Percentiles rank a stretch among this genome's conserved stretches.
Evolutionary conservation across 768 basidiomycete genomes (phyloP).

Genomic region (Leccinum subtestaceum): DNA sequence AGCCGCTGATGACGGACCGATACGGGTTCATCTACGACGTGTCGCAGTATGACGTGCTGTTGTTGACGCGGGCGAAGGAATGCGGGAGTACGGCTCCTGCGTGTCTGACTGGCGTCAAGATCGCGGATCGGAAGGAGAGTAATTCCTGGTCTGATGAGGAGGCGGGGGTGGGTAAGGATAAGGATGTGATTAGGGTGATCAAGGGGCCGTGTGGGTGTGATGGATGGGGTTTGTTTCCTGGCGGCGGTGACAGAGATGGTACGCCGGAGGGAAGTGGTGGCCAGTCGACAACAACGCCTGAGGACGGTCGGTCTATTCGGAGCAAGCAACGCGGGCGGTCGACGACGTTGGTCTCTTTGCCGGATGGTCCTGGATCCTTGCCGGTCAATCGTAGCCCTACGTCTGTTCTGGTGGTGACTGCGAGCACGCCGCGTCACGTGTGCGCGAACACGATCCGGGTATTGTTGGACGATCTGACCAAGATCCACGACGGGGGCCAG

Average conservation of each 20-base stretch:
- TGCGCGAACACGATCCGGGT: constrained; percentile 71
- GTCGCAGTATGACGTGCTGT: constrained; percentile 72
- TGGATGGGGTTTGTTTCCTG: constrained; percentile 22
- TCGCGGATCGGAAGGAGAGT: constrained; percentile 78
- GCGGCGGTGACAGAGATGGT: background rate
- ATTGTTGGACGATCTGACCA: constrained; percentile 74
- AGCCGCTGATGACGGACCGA: constrained; percentile 69
- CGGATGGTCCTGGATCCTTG: constrained; percentile 6
- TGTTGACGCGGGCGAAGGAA: constrained; percentile 69
- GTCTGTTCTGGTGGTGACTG: constrained; percentile 58
- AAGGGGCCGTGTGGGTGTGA: constrained; percentile 43
- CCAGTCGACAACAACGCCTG: constrained; percentile 16
- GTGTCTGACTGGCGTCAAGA: constrained; percentile 83
- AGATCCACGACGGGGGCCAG: constrained; percentile 82
- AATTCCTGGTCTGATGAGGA: constrained; percentile 75
- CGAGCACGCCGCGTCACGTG: constrained; percentile 67
- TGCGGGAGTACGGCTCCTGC: constrained; percentile 78
- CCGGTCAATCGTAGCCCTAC: constrained; percentile 26
- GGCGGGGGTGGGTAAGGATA: constrained; percentile 31
- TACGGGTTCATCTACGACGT: constrained; percentile 92
- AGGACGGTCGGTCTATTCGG: constrained; percentile 33
- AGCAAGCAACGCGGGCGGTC: constrained; percentile 39
- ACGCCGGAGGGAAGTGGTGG: constrained; percentile 12
- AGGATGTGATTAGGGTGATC: constrained; percentile 36
- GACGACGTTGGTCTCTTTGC: constrained; percentile 36